Base-by-base conservation (phyloP, 495 filamentous ascomycete genomes). In the Penicillium coprophilum region DNA sequence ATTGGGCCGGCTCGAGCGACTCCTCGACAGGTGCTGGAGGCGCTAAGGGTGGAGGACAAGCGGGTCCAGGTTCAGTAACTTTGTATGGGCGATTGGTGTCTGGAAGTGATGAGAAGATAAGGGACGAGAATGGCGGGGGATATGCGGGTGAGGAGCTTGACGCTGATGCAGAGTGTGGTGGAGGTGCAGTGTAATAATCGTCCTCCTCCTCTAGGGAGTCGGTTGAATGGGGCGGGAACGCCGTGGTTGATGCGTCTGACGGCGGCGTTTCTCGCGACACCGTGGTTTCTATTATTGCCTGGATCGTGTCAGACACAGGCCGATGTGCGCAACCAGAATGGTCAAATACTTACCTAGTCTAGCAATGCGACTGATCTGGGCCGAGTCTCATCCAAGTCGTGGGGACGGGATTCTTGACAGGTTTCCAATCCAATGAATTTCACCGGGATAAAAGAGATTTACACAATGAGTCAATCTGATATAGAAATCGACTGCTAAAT, bases 221-320 rank as follows among this genome's bases (percentile, higher is more conserved):
- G 66, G 69, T 69, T 64, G 65, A 72, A 66, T 63, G 67, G 69
- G 67, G 72, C 71, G 80, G 80, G 81, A 78, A 83, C 86, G 85
- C 77, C 75, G 74, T 78, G 73, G 57, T 69, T 71, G 84, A 80
- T 84, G 83, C 82, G 78, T 82, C 85, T 74, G 75, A 79, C 68
- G 80, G 70, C 69, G 83, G 76, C 72, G 75, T 80, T 80, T 77
- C 76, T 66, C 78, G 78, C 79, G 87, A 90, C 89, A 91, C 87
- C 77, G 79, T 87, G 85, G 56, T 66, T 60, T 55, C 46, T 53
- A 57, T 38, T 38, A 46, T 50, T 39, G 48, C 40, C 52, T 54
- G 52, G 30, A 34, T 45, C 24, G 19, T 6, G 13, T 23, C 52
- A 54, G 52, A 43, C 52, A 43, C 52, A 27, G 41, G n/a, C 27